Percentiles rank a stretch among this genome's conserved stretches.
Conservation (phyloP, 106 monocot species). For the Allium sativum region DNA sequence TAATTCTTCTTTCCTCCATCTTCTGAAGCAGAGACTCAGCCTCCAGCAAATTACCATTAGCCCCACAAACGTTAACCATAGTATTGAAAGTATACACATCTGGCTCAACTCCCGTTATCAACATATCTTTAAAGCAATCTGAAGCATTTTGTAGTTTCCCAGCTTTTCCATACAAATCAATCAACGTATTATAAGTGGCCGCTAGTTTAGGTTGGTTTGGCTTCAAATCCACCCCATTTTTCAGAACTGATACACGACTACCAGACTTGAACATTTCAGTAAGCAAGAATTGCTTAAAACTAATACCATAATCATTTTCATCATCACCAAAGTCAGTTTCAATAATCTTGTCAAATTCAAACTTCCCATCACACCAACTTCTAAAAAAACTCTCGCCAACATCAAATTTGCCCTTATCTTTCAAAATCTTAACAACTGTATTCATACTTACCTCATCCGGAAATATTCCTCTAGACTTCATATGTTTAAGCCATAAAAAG, state of each 20-base stretch:
- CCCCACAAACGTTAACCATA: constrained; percentile 60
- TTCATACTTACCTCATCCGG: constrained; percentile 74
- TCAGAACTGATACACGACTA: constrained; percentile 8
- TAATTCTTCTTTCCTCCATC: constrained; percentile 58
- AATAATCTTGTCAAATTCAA: constrained; percentile 25
- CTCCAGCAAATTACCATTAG: constrained; percentile 34
- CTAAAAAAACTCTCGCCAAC: constrained; percentile 37
- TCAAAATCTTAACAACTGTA: constrained; percentile 50
- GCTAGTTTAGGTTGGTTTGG: constrained; percentile 39
- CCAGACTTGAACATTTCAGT: constrained; percentile 49
- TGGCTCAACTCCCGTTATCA: constrained; percentile 43
- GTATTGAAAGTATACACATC: constrained; percentile 78
- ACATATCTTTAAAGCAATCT: constrained; percentile 49
- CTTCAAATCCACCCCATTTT: not conserved
- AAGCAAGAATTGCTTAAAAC: constrained; percentile 57
- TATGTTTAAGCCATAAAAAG: constrained; percentile 64
- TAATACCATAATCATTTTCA: constrained; percentile 2
- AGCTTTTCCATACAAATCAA: constrained; percentile 82
- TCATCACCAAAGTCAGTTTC: constrained; percentile 3
- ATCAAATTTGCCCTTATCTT: constrained; percentile 43
- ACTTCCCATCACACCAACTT: constrained; percentile 40
- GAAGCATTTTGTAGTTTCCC: constrained; percentile 60
- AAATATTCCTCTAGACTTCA: constrained; percentile 32
- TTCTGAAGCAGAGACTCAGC: constrained; percentile 47
- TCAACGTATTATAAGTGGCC: constrained; percentile 69